A percentile compares a stretch with the other conserved stretches of the same genome.
Evolutionary conservation across 106 monocot species (phyloP).

Genomic region (Dendrobium chrysotoxum): DNA sequence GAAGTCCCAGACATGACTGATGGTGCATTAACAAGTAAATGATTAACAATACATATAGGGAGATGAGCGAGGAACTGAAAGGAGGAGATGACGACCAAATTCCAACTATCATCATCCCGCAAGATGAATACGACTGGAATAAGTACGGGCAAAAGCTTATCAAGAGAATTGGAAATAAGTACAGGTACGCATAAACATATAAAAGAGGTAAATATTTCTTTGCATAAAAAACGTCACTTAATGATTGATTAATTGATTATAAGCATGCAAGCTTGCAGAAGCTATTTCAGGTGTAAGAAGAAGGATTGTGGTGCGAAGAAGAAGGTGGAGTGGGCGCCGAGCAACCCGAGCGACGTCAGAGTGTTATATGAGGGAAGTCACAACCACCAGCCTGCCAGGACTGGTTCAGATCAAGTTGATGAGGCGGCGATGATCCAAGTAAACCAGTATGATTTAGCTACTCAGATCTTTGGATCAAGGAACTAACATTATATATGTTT

Average conservation of each 20-base stretch:
- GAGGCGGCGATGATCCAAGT: not conserved
- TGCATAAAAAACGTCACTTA: not conserved
- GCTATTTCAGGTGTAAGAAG: conserved; percentile 45
- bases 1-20: too few relatives aligned
- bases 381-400: conserved; percentile 13
- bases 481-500: too few relatives aligned
- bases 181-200: conserved; percentile 17
- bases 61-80: too few relatives aligned
- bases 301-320: conserved; percentile 39
- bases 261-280: conserved; percentile 16
- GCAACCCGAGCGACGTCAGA: conserved; percentile 17
- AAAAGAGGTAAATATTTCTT: too few relatives aligned
- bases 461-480: conserved; percentile 18
- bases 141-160: conserved; percentile 62
- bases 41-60: too few relatives aligned
- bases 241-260: not conserved
- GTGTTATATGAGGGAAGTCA: conserved; percentile 34
- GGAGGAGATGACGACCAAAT: too few relatives aligned
- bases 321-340: conserved; percentile 45
- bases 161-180: conserved; percentile 14
- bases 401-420: not conserved
- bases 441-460: conserved; percentile 20
- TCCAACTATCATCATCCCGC: conserved; percentile 13
- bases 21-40: too few relatives aligned
- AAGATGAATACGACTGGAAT: conserved; percentile 51